Evolutionary conservation across 129 eudicot genomes (phyloP), one percentile per base, ranked within the genome.

Genomic region (Flaveria bidentis): DNA sequence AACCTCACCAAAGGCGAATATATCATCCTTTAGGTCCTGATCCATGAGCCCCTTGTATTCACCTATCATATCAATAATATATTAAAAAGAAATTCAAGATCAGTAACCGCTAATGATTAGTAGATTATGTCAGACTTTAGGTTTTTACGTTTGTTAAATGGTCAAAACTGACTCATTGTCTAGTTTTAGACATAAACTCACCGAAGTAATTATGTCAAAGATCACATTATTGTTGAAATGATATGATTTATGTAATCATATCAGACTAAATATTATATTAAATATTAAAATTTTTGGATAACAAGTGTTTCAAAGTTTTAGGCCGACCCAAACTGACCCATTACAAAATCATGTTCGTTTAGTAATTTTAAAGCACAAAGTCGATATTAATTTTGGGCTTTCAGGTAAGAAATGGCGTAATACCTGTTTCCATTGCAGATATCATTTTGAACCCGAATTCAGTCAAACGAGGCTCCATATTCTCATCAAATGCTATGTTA

Each of bases 401-500:
- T 9, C 41, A 55, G 61, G 47, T 57, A 74, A 66, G 13, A 26
- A 65, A 28, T n/a, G n/a, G 25, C 53, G 1, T 10, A 15, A 6
- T 88, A 92, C 98, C 98, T 86, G 86, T 69, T 81, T 85, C 91
- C 64, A 73, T 84, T 64, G 72, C 64, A 50, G 87, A 81, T 51
- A 81, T 45, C 18, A 79, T 75, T 71, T 78, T 81, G 55, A 91
- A 82, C 16, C 90, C 94, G 28, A 76, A 94, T 72, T 94, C 96
- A 8, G 90, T 78, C 80, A 94, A 83, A 82, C 72, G 88, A 4
- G 97, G 96, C 80, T 94, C 99, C 96, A 91, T 94, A 61, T 83
- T 87, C 80, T 91, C 97, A 80, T 91, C 91, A 33, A 94, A 83
- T 75, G 86, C 76, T 5, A 94, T 47, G 72, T 89, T 91, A 67